Evolutionary conservation across 352 stramenopile species (phyloP).

Genomic region (Phytophthora boehmeriae): DNA sequence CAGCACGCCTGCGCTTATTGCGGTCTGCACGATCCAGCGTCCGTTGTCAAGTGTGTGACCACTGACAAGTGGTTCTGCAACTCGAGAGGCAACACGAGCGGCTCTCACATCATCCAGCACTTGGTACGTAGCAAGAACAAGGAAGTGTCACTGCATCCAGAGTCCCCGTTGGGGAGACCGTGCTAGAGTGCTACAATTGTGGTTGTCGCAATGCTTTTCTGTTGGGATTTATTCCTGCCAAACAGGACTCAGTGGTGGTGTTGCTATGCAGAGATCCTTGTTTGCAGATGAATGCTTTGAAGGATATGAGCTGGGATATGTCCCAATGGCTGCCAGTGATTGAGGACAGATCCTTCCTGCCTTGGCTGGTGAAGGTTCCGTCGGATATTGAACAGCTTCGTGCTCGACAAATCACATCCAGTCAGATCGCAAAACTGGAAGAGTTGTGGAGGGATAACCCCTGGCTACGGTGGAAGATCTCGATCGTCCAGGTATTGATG

Average conservation of each 20-base stretch:
- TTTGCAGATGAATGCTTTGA: slow-evolving; percentile 96
- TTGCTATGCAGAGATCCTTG: slow-evolving; percentile 97
- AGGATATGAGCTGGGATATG: slow-evolving; percentile 99
- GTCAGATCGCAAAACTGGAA: slow-evolving; percentile 89
- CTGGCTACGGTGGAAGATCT: slow-evolving; percentile 96
- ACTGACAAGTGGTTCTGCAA: slow-evolving; percentile 99
- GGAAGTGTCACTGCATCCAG: slow-evolving; percentile 91
- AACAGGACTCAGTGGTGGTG: slow-evolving; percentile 96
- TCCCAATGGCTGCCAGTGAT: slow-evolving; percentile 98
- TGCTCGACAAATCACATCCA: slow-evolving; percentile 94
- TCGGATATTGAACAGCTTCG: slow-evolving; percentile 92
- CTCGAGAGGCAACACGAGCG: slow-evolving; percentile 92
- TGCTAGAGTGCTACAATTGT: slow-evolving; percentile 99
- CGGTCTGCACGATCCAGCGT: slow-evolving; percentile 95
- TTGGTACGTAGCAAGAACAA: slow-evolving; percentile 95
- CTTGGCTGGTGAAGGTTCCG: slow-evolving; percentile 97
- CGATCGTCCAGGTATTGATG: slow-evolving; percentile 92
- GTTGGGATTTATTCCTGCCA: slow-evolving; percentile 98
- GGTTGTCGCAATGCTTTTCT: slow-evolving; percentile 98
- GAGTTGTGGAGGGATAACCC: slow-evolving; percentile 98
- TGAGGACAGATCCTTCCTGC: slow-evolving; percentile 96
- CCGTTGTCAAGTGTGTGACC: slow-evolving; percentile 96
- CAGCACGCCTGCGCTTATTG: slow-evolving; percentile 97
- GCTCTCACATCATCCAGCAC: slow-evolving; percentile 98
- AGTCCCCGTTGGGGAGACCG: slow-evolving; percentile 97